Evolutionary conservation across 108 stramenopile species (phyloP).

Genomic region (Skeletonema marinoi): DNA sequence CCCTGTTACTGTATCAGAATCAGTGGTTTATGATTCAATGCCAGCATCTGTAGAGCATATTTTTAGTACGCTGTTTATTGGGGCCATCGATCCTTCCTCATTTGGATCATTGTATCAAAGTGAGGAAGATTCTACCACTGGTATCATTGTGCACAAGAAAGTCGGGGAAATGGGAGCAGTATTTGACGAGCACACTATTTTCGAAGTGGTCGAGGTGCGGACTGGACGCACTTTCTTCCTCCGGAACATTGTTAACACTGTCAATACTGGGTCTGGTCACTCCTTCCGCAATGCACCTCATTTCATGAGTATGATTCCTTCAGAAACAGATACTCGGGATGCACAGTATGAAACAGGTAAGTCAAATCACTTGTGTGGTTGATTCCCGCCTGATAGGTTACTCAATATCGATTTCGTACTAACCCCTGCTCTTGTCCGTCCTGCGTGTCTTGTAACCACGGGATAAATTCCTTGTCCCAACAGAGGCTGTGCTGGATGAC

Average conservation of each 20-base stretch:
- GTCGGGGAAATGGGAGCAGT: slow-evolving; percentile 2
- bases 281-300: slow-evolving; percentile 56
- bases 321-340: slow-evolving; percentile 43
- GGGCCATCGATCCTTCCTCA: slow-evolving; percentile 35
- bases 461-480: no score
- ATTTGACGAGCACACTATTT: slow-evolving; percentile 33
- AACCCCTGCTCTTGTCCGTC: no score
- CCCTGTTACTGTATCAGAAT: slow-evolving; percentile 17
- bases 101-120: slow-evolving; percentile 28
- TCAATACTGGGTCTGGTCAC: slow-evolving; percentile 19
- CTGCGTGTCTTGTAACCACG: no score
- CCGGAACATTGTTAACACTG: slow-evolving; percentile 33
- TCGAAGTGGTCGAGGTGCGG: slow-evolving; percentile 31
- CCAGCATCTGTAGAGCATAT: slow-evolving; percentile 42
- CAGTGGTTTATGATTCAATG: slow-evolving; percentile 37
- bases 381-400: no score
- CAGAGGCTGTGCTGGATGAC: slow-evolving; percentile 68
- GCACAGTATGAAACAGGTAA: slow-evolving; percentile 53
- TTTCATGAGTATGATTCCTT: slow-evolving; percentile 47
- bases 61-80: slow-evolving; percentile 39
- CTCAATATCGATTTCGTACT: no score
- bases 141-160: slow-evolving; percentile 38
- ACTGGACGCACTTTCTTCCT: slow-evolving; percentile 18
- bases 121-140: slow-evolving; percentile 10
- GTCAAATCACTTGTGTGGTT: no score